Evolutionary conservation across 371 early-diverging fungal species (phyloP), one percentile per base, ranked within the genome.

Genomic region (Fennellomyces sp.): DNA sequence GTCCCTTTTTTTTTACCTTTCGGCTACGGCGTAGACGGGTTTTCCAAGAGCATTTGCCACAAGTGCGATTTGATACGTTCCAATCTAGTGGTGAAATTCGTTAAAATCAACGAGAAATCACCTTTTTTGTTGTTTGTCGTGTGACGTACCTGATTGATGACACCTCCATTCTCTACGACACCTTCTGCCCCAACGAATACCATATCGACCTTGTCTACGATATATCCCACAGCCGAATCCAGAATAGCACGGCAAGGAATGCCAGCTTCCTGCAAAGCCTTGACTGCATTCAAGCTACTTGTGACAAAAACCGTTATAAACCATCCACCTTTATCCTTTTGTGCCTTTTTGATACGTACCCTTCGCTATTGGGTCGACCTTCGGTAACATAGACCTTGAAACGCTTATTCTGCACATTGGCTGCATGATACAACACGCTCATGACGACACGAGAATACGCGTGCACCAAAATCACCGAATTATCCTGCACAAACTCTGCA

Each of bases 111-210:
- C n/a, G n/a, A n/a, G n/a, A n/a, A n/a, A n/a, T n/a, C 94, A 19
- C 94, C 91, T 70, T 91, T 88, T 59, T 92, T 91, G 83, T 45
- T 57, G 25, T 30, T 17, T 28, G 17, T 12, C 28, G n/a, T n/a
- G n/a, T n/a, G 28, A 42, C 48, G 72, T 63, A 91, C 88, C 78
- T 93, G 92, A 70, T 97, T 98, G 66, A 98, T 91, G 47, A 98
- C 70, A 5, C 99, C 99, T 28, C 99, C 99, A 67, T 96, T 98
- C 75, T 96, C 95, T 5, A 95, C 95, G 2, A 98, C 95, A 33
- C 94, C 99, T 76, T 98, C 99, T 12, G 97, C 99, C 7, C 99
- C 99, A 29, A 96, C 97, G 63, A 97, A 85, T 0, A 96, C 95
- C 85, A 93, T 82, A 68, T 96, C 94, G 15, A 96, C 93, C 69